Conservation (phyloP, 768 basidiomycete genomes). For the Crassisporium funariophilum region DNA sequence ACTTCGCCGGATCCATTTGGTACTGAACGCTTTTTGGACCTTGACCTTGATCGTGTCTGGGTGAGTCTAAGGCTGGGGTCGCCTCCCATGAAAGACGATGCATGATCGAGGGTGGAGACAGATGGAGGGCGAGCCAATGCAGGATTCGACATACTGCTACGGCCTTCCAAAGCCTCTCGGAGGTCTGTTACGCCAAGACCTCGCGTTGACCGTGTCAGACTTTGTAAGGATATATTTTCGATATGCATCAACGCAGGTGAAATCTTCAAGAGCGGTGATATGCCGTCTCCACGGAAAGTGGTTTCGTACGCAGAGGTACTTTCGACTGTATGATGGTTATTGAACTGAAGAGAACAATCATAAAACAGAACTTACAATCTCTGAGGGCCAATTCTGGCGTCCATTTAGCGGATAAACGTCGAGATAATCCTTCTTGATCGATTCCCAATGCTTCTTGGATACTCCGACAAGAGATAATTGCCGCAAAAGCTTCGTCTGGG, state of each 20-base stretch:
- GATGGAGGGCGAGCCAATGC: conserved; percentile 70
- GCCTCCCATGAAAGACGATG: conserved; percentile 49
- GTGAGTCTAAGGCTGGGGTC: conserved; percentile 41
- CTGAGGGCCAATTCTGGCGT: conserved; percentile 71
- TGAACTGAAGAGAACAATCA: neutral
- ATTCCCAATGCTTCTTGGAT: conserved; percentile 69
- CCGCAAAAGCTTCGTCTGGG: conserved; percentile 43
- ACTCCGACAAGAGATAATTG: conserved; percentile 52
- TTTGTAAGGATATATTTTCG: conserved; percentile 87
- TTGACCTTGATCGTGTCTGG: conserved; percentile 55
- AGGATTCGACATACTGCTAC: conserved; percentile 80
- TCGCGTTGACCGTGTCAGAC: conserved; percentile 74
- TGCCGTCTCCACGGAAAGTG: conserved; percentile 62
- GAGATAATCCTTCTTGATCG: conserved; percentile 55
- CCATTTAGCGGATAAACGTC: conserved; percentile 65
- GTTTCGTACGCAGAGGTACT: conserved; percentile 45
- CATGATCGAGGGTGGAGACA: conserved; percentile 75
- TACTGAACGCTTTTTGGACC: conserved; percentile 49
- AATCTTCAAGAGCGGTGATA: conserved; percentile 76
- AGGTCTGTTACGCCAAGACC: conserved; percentile 88
- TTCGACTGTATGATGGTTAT: conserved; percentile 16
- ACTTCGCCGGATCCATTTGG: conserved; percentile 69
- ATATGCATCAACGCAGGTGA: conserved; percentile 89
- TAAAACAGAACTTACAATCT: conserved; percentile 58
- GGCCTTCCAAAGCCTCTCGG: conserved; percentile 85